Evolutionary conservation across 2,329 filamentous ascomycete species (phyloP), one percentile per base, ranked within the genome.

Genomic region (Emergomyces orientalis): DNA sequence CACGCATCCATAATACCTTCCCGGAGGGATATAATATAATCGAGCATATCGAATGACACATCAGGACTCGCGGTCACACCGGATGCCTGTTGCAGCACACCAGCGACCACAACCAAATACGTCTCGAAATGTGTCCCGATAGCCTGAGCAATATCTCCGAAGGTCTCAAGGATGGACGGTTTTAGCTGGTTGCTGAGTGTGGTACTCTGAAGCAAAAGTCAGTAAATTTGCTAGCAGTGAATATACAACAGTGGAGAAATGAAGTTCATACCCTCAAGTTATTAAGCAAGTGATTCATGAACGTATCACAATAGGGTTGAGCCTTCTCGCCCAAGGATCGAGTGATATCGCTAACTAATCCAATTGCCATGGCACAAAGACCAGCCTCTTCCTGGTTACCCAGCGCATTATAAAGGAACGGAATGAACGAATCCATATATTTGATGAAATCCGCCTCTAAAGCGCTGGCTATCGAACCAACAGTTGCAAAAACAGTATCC

Each of bases 1-100:
- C 95, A 99, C 41, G 94, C 94, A 81, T 99, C 94, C 88, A 97
- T 96, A 69, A 99, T 97, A 69, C 93, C 94, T 74, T 99, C 95
- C 61, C 94, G 88, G 58, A 99, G 84, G 25, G 92, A 96, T 67
- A 96, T 86, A 69, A 99, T 88, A 74, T 99, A 99, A 77, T 97
- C 93, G 63, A 92, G 88, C 89, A 97, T 96, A 78, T 99, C 94
- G 70, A 92, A 94, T 59, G 89, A 89, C 64, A 89, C 87, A 68
- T 97, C 91, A 34, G 86, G 83, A 63, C 86, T 86, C 51, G 90
- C 85, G 39, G 87, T 89, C 63, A 99, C 91, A 54, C 84, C 86
- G 22, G 91, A 89, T 62, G 94, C 94, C 76, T 97, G 93, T 77
- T 97, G 91, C 66, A 99, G 82, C 19, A 99, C 93, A 74, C 93